Base-by-base conservation (phyloP, 2,329 filamentous ascomycete species). In the Falciphora oryzae region DNA sequence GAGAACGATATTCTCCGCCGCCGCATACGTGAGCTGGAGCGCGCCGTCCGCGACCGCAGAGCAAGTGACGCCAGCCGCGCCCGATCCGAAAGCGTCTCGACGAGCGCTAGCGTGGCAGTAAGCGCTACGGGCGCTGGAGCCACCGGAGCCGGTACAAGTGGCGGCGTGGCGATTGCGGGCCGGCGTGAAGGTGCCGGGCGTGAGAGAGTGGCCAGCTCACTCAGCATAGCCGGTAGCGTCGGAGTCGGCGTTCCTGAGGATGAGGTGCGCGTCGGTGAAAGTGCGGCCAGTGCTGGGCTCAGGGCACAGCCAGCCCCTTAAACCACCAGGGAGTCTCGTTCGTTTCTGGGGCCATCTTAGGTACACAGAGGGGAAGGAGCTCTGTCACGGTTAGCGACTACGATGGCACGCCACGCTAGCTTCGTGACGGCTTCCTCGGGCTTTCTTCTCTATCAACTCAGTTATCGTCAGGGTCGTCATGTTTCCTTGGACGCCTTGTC, bases 1-100 rank as follows among this genome's bases (percentile, higher is more conserved):
- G 87, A 90, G 74, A 89, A 90, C 66, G 87, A 89, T 63, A 73
- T 74, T 0, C 75, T 90, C 59, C 87, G 86, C 77, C 78, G 81
- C 64, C 80, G 84, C 18, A 83, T 90, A 65, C 80, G 85, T 59
- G 87, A 89, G 58, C 75, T 90, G 14, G 87, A 90, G 75, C 78
- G 80, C 53, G 75, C 80, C 67, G 76, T 88, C 10, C 77, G 80
- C 8, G 81, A 83, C 61, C 74, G 80, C 14, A 75, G 80, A 44
- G 75, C 78, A 53, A 81, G 81, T 68, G 82, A 84, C 62, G 75
- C 76, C 14, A 78, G 78, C 69, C 74, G 78, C 7, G 74, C 75
- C 64, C 68, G 72, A 59, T 85, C 82, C 65, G 83, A 81, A 67
- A 86, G 84, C 65, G 78, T 76, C 18, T 84, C 82, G 72, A 84